Evolutionary conservation across 257 asterid species (phyloP).

Genomic region (Scutellaria galericulata): DNA sequence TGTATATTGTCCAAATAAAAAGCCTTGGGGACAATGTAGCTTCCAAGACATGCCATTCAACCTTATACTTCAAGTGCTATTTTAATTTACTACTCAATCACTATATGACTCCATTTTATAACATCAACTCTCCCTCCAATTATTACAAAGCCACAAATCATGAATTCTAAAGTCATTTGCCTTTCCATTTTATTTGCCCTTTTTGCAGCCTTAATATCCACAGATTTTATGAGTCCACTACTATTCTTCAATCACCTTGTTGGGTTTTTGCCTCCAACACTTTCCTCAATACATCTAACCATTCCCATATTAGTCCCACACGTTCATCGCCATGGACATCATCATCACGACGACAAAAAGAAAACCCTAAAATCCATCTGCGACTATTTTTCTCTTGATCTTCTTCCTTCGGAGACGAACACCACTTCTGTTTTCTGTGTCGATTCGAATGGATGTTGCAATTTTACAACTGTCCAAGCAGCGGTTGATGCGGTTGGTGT

Average conservation of each 20-base stretch:
- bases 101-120: slow-evolving; percentile 23
- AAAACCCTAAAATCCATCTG: slow-evolving; percentile 46
- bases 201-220: slow-evolving; percentile 58
- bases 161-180: slow-evolving; percentile 49
- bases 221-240: slow-evolving; percentile 32
- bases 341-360: slow-evolving; percentile 33
- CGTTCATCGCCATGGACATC: slow-evolving; percentile 35
- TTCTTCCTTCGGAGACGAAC: slow-evolving; percentile 72
- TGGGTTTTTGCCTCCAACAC: slow-evolving; percentile 28
- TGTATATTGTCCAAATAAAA: slow-evolving; percentile 38
- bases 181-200: slow-evolving; percentile 54
- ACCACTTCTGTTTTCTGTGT: slow-evolving; percentile 69
- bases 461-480: slow-evolving; percentile 83
- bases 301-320: background rate
- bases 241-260: slow-evolving; percentile 23
- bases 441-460: slow-evolving; percentile 88
- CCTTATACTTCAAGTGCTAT: slow-evolving; percentile 60
- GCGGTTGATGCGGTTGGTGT: slow-evolving; percentile 79
- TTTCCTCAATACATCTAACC: slow-evolving; percentile 25
- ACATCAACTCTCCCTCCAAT: slow-evolving; percentile 24
- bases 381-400: slow-evolving; percentile 68
- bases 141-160: slow-evolving; percentile 26
- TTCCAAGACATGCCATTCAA: slow-evolving; percentile 70
- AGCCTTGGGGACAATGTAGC: slow-evolving; percentile 52
- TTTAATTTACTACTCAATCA: slow-evolving; percentile 29